Evolutionary conservation across 768 basidiomycete genomes (phyloP).

Genomic region (Suillus clintonianus): DNA sequence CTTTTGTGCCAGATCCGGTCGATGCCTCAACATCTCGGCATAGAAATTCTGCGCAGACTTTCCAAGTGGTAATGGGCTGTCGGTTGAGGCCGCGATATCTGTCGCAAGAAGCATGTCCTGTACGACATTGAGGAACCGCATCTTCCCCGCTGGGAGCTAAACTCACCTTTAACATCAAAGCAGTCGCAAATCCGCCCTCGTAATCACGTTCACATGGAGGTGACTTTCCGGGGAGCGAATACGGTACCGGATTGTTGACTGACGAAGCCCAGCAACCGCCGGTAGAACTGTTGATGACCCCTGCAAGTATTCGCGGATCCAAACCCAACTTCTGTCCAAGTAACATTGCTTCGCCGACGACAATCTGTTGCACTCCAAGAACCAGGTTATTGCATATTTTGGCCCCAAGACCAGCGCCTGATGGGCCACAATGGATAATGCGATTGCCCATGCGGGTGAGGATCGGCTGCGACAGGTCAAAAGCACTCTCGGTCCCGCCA

Average conservation of each 20-base stretch:
- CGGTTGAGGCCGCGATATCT: conserved; percentile 52
- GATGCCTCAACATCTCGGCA: conserved; percentile 47
- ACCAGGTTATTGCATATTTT: conserved; percentile 91
- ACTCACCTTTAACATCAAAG: conserved; percentile 78
- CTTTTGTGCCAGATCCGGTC: conserved; percentile 62
- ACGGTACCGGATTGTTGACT: conserved; percentile 86
- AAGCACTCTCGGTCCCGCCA: conserved; percentile 68
- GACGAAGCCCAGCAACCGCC: conserved; percentile 83
- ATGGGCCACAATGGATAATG: conserved; percentile 81
- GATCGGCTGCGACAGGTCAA: conserved; percentile 55
- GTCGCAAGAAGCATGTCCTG: conserved; percentile 87
- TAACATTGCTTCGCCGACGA: conserved; percentile 88
- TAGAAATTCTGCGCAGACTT: conserved; percentile 67
- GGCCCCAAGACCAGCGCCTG: conserved; percentile 80
- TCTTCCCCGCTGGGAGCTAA: not conserved
- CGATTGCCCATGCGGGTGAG: conserved; percentile 78
- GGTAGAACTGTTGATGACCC: conserved; percentile 84
- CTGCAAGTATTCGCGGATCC: conserved; percentile 71
- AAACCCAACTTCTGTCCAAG: conserved; percentile 82
- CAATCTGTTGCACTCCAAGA: conserved; percentile 79
- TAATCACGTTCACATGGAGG: conserved; percentile 84
- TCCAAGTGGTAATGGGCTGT: conserved; percentile 64
- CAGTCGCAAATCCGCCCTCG: conserved; percentile 84
- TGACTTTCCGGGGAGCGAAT: conserved; percentile 65
- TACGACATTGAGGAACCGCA: conserved; percentile 9